phyloP scores from a whole-genome alignment of 176 grass and related monocot genomes.

The Dendrocalamus sinicus region DNA sequence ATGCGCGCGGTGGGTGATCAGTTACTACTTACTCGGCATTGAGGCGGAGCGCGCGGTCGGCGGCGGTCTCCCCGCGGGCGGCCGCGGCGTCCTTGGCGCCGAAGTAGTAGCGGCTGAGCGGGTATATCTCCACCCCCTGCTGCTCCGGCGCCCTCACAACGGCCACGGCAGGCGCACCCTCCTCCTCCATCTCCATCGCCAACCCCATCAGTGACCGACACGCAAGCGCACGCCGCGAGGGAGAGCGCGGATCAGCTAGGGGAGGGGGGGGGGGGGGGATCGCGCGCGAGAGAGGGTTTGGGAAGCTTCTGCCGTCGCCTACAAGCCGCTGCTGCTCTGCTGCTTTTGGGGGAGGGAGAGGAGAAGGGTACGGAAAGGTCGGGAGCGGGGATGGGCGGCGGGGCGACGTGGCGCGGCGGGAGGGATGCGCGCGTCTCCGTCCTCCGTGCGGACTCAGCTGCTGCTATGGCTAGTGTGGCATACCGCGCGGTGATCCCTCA shows the following conservation, averaged over 20 bases:
- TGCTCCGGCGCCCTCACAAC: not conserved
- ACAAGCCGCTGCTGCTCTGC: not conserved
- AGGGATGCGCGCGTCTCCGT: not conserved
- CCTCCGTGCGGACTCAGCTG: too few species aligned
- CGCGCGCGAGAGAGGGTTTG: not conserved
- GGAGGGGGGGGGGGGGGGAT: not conserved
- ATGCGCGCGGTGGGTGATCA: too few species aligned
- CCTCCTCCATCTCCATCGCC: constrained; percentile 35
- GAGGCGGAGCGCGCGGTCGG: constrained; percentile 48
- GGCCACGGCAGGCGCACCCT: not conserved
- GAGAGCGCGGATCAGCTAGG: not conserved
- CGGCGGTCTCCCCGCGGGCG: constrained; percentile 35
- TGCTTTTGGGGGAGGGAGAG: too few species aligned
- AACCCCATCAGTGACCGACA: constrained; percentile 30
- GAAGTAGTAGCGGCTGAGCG: constrained; percentile 61
- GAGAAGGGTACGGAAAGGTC: too few species aligned
- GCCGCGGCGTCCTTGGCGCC: constrained; percentile 43
- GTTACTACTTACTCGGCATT: constrained; percentile 41
- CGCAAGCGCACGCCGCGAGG: not conserved
- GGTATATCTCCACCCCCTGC: constrained; percentile 44
- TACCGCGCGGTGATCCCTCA: too few species aligned
- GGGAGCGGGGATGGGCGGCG: not conserved
- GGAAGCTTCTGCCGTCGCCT: constrained; percentile 24
- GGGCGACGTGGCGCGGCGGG: constrained; percentile 20
- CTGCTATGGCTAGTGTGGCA: too few species aligned